These are phyloP conservation scores for Saksenaea oblongispora DNA, from an alignment of 371 early-diverging fungal species.

Conservation along the genomic window DNA sequence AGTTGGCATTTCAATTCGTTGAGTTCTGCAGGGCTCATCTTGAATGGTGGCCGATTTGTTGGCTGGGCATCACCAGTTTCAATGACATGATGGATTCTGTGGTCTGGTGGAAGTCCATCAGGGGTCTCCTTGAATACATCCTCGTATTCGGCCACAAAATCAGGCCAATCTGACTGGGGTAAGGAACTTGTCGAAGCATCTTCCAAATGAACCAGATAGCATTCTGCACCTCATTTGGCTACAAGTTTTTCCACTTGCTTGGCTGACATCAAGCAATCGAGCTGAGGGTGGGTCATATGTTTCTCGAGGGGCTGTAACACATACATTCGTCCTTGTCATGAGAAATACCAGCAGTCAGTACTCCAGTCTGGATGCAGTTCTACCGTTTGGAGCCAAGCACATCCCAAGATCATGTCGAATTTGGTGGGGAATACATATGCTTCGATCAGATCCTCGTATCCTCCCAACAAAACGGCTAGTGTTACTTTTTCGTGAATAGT, in stretches of 20 bases:
- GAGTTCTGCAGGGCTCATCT: constrained; percentile 9
- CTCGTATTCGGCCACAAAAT: not conserved
- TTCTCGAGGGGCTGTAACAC: not conserved
- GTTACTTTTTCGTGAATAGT: not conserved
- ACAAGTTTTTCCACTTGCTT: not conserved
- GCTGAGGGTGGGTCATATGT: not conserved
- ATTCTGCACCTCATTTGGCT: not conserved
- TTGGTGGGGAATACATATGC: constrained; percentile 1
- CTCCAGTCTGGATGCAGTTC: not conserved
- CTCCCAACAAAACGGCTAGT: not conserved
- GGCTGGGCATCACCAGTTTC: constrained; percentile 4
- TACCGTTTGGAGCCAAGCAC: constrained; percentile 5
- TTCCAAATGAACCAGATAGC: not conserved
- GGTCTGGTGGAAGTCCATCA: constrained; percentile 5
- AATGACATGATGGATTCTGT: constrained; percentile 11
- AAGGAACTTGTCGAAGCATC: too few relatives aligned
- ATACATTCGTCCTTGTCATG: not conserved
- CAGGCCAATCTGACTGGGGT: constrained; percentile 4
- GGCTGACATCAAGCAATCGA: constrained; percentile 3
- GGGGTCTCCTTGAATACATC: constrained; percentile 7
- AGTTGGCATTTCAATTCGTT: not conserved
- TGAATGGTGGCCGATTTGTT: not conserved
- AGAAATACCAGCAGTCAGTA: not conserved
- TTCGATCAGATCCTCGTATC: not conserved
- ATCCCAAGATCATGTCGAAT: constrained; percentile 4